Evolutionary conservation across 768 basidiomycete genomes (phyloP).

Genomic region (Lentinula aciculospora): DNA sequence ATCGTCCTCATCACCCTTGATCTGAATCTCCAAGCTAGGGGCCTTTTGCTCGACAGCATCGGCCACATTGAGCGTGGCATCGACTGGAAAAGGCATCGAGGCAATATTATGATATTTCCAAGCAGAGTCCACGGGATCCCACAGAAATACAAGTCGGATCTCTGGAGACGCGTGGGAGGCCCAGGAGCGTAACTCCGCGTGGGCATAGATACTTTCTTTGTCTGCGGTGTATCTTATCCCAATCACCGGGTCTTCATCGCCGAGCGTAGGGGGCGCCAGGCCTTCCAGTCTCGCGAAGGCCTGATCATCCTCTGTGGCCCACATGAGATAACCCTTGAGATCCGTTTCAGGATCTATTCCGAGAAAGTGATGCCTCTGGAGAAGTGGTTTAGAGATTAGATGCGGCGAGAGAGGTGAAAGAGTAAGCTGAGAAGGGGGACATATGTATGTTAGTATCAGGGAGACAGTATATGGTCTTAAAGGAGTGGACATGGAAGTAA

Average conservation of each 20-base stretch:
- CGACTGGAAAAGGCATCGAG: conserved; percentile 65
- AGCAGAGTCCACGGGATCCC: conserved; percentile 37
- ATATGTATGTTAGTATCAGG: conserved; percentile 53
- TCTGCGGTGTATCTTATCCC: conserved; percentile 29
- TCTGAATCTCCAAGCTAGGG: conserved; percentile 10
- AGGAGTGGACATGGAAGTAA: neutral
- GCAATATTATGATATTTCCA: conserved; percentile 73
- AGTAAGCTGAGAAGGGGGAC: conserved; percentile 39
- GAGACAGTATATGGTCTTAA: conserved; percentile 34
- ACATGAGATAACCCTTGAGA: conserved; percentile 55
- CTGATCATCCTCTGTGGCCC: conserved; percentile 44
- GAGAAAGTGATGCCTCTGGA: conserved; percentile 64
- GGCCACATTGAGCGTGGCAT: conserved; percentile 21
- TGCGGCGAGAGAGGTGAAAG: conserved; percentile 49
- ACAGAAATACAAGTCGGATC: conserved; percentile 65
- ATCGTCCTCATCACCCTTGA: conserved; percentile 35
- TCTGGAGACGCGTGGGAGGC: conserved; percentile 31
- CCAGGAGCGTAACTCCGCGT: conserved; percentile 27
- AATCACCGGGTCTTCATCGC: conserved; percentile 12
- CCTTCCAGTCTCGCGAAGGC: conserved; percentile 40
- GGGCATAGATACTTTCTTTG: conserved; percentile 48
- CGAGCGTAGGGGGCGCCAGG: conserved; percentile 29
- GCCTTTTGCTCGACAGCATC: conserved; percentile 1
- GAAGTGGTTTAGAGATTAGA: conserved; percentile 53
- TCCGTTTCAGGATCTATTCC: conserved; percentile 38